Conservation (phyloP, 116 monocot genomes). For the Papilionanthe hybrid region DNA sequence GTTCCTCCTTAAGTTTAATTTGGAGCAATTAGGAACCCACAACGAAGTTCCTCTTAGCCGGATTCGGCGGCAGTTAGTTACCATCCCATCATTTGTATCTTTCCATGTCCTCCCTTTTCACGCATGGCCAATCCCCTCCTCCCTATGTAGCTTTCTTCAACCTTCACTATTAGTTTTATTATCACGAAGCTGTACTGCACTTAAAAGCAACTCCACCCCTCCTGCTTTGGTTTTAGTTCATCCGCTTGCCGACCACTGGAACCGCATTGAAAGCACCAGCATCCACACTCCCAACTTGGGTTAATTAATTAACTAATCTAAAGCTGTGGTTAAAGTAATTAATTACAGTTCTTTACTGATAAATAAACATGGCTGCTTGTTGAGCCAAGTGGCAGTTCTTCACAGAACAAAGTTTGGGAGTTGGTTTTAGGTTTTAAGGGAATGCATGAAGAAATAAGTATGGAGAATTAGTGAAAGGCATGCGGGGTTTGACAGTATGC, state of each 20-base stretch:
- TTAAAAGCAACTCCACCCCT: neutral
- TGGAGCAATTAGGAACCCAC: no score
- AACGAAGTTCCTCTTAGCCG: no score
- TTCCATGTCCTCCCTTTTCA: no score
- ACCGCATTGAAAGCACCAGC: neutral
- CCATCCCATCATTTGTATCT: slow-evolving; percentile 1
- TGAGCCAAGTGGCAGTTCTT: neutral
- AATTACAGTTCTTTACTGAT: neutral
- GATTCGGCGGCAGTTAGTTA: no score
- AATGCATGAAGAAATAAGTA: neutral
- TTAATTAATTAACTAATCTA: neutral
- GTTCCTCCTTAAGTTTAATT: no score
- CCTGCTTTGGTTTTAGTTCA: neutral
- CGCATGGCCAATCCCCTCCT: neutral
- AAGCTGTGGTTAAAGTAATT: neutral
- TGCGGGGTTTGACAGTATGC: neutral
- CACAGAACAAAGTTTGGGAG: neutral
- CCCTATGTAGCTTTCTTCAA: neutral
- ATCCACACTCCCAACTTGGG: neutral
- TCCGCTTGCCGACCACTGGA: slow-evolving; percentile 1
- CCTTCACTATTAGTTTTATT: neutral
- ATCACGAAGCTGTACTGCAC: neutral
- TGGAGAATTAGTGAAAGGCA: neutral
- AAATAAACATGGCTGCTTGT: neutral
- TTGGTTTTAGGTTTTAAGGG: neutral